phyloP scores from a whole-genome alignment of 1,284 basidiomycete genomes.

The Papiliotrema flavescens region DNA sequence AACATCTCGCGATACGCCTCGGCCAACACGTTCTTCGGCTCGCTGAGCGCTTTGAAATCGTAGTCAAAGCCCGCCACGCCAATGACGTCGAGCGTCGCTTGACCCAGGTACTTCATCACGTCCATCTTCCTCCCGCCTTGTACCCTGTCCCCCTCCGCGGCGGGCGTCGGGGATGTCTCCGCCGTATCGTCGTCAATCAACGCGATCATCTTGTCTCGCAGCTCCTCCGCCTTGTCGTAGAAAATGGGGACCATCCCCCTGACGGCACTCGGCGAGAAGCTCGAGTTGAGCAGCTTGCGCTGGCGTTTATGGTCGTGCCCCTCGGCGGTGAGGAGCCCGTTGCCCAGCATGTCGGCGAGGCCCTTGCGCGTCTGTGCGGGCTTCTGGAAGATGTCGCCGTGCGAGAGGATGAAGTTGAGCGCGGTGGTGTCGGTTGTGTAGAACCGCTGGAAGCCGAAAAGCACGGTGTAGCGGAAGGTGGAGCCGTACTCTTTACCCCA shows the following conservation, averaged over 20 bases:
- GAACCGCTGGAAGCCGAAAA: constrained; percentile 48
- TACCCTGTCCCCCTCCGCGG: constrained; percentile 15
- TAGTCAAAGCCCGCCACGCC: constrained; percentile 69
- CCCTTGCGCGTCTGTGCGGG: constrained; percentile 60
- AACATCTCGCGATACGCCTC: constrained; percentile 39
- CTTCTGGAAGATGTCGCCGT: constrained; percentile 64
- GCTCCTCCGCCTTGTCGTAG: constrained; percentile 60
- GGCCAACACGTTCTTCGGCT: constrained; percentile 34
- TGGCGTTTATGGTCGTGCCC: constrained; percentile 55
- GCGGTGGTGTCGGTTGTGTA: constrained; percentile 62
- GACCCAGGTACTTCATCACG: constrained; percentile 59
- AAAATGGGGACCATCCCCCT: constrained; percentile 58
- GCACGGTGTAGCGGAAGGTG: constrained; percentile 22
- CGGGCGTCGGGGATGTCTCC: constrained; percentile 15
- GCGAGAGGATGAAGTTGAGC: constrained; percentile 59
- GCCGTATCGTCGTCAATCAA: constrained; percentile 13
- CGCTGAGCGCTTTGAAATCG: constrained; percentile 52
- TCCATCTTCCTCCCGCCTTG: constrained; percentile 51
- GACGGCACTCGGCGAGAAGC: constrained; percentile 45
- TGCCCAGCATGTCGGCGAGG: constrained; percentile 50
- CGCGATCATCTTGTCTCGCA: constrained; percentile 41
- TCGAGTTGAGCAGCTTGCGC: constrained; percentile 51
- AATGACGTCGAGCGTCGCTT: constrained; percentile 67
- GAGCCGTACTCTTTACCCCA: constrained; percentile 22
- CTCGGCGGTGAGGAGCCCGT: constrained; percentile 46